These are phyloP conservation scores for Pilaira anomala DNA, from an alignment of 192 early-diverging fungal genomes.

Conservation along the genomic window DNA sequence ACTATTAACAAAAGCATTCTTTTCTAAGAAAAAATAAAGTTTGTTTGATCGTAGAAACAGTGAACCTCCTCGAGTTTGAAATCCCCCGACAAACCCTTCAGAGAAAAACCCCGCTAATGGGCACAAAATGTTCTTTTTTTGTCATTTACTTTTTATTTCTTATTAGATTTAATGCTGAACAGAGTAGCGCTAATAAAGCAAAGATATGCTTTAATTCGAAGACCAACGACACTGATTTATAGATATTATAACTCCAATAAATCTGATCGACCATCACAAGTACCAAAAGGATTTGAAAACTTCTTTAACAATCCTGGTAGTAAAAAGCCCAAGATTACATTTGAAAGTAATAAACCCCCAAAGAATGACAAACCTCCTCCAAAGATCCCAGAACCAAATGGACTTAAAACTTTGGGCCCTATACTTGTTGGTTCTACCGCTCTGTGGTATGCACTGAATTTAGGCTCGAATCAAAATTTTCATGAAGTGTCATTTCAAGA, in stretches of 20 bases:
- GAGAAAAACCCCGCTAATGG: too few species aligned
- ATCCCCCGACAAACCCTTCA: too few species aligned
- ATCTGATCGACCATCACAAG: neutral
- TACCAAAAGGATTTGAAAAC: conserved; percentile 62
- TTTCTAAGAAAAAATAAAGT: too few species aligned
- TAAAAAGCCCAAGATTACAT: conserved; percentile 23
- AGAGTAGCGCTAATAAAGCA: neutral
- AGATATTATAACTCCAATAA: neutral
- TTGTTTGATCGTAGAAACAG: too few species aligned
- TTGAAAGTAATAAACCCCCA: conserved; percentile 24
- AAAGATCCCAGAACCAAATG: conserved; percentile 27
- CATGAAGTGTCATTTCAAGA: conserved; percentile 87
- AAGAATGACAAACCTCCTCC: conserved; percentile 10
- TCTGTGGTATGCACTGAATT: conserved; percentile 47
- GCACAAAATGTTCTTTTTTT: too few species aligned
- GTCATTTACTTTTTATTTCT: too few species aligned
- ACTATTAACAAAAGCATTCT: too few species aligned
- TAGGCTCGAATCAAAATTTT: conserved; percentile 37
- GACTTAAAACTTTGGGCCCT: conserved; percentile 37
- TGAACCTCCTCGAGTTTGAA: too few species aligned
- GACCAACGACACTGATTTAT: neutral
- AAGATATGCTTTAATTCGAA: neutral
- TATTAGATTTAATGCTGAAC: too few species aligned
- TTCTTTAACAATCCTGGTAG: conserved; percentile 55
- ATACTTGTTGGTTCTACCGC: conserved; percentile 22